phyloP scores from a whole-genome alignment of 2,329 filamentous ascomycete species.

The Alternaria arbusti region DNA sequence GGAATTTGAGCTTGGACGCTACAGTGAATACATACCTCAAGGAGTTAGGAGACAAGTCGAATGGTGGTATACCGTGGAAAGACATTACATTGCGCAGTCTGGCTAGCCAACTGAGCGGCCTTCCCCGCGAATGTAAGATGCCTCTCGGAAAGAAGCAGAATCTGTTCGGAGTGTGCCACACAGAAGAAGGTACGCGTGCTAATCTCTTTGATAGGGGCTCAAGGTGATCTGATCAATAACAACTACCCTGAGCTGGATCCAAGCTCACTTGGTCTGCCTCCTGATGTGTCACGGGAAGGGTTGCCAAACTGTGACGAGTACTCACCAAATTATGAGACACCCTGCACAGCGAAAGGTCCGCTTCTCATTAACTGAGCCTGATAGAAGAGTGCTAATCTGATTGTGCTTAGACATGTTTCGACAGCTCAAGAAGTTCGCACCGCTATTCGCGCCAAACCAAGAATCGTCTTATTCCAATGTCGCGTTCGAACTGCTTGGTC shows the following conservation, averaged over 20 bases:
- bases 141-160: not conserved
- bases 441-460: conserved; percentile 52
- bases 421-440: conserved; percentile 36
- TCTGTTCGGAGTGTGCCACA: conserved; percentile 12
- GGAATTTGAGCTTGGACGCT: conserved; percentile 45
- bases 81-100: conserved; percentile 52
- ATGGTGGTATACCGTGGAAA: conserved; percentile 47
- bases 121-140: conserved; percentile 49
- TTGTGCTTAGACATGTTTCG: conserved; percentile 40
- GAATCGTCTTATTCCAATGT: conserved; percentile 53
- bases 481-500: conserved; percentile 51
- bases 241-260: conserved; percentile 3
- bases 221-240: conserved; percentile 37
- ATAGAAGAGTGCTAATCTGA: conserved; percentile 4
- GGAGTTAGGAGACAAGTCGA: conserved; percentile 37
- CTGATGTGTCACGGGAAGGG: conserved; percentile 32
- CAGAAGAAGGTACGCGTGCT: conserved; percentile 32
- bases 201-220: conserved; percentile 34
- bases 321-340: conserved; percentile 35
- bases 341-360: conserved; percentile 37
- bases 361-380: too few species aligned
- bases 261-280: conserved; percentile 43
- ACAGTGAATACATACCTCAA: conserved; percentile 42
- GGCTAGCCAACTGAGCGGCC: conserved; percentile 52
- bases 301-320: conserved; percentile 47